phyloP scores from a whole-genome alignment of 2,329 filamentous ascomycete genomes.

The Xylaria sp. region DNA sequence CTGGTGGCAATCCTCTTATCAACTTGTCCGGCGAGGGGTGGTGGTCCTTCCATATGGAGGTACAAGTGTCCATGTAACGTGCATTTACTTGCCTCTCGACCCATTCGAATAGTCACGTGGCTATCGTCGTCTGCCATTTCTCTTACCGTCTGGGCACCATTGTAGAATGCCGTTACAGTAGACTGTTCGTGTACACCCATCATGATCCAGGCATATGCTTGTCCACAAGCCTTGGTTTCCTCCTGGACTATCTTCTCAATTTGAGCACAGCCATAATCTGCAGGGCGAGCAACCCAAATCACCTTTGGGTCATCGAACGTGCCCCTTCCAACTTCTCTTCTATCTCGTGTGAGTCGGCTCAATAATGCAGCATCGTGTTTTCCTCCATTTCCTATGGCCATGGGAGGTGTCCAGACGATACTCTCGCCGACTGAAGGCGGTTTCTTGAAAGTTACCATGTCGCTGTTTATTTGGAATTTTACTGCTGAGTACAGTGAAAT shows the following conservation, averaged over 20 bases:
- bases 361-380: not conserved
- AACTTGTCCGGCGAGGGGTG: too few species aligned
- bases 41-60: not conserved
- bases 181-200: not conserved
- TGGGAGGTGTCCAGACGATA: not conserved
- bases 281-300: not conserved
- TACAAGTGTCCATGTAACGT: not conserved
- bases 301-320: too few species aligned
- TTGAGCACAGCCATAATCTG: not conserved
- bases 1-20: not conserved
- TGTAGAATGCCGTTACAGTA: not conserved
- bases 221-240: not conserved
- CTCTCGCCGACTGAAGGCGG: not conserved
- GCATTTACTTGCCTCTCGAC: not conserved
- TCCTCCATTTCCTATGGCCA: not conserved
- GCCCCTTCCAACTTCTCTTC: too few species aligned
- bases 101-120: not conserved
- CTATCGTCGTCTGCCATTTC: not conserved
- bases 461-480: too few species aligned
- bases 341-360: too few species aligned
- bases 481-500: too few species aligned
- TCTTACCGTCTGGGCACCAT: not conserved
- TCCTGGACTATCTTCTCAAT: not conserved
- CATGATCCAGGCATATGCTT: not conserved
- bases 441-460: not conserved